Evolutionary conservation across 164 flowering plant genomes (phyloP).

Genomic region (Sextonia rubra): DNA sequence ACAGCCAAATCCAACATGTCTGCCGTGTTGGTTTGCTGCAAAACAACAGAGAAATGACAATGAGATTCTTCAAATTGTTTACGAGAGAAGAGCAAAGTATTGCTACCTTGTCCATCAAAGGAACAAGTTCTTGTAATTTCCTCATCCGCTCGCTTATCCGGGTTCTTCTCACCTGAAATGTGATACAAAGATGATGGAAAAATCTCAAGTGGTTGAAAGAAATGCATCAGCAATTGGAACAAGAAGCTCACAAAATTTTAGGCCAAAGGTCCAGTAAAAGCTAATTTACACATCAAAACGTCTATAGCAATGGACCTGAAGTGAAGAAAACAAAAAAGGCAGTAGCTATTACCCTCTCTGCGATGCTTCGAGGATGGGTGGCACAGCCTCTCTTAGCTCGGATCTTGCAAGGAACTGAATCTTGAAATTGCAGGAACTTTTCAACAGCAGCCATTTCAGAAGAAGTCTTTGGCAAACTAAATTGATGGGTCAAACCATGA

Average conservation of each 20-base stretch:
- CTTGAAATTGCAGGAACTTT: constrained; percentile 54
- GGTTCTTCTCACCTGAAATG: constrained; percentile 80
- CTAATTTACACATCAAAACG: neutral
- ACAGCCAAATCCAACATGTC: constrained; percentile 98
- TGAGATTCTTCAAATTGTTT: neutral
- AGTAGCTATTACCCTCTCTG: constrained; percentile 68
- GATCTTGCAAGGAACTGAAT: constrained; percentile 67
- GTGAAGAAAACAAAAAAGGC: neutral
- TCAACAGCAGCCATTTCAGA: constrained; percentile 58
- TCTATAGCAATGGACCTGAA: neutral
- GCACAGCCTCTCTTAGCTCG: constrained; percentile 94
- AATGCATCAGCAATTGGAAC: neutral
- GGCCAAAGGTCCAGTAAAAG: neutral
- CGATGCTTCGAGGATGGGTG: constrained; percentile 92
- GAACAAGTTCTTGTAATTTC: constrained; percentile 93
- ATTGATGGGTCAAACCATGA: constrained; percentile 56
- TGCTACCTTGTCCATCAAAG: constrained; percentile 94
- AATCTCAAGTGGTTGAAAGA: neutral
- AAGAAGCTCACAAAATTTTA: neutral
- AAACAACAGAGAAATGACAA: neutral
- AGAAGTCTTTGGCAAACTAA: constrained; percentile 68
- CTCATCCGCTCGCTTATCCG: constrained; percentile 90
- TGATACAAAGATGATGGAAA: neutral
- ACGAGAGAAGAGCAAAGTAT: neutral
- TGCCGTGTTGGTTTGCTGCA: constrained; percentile 94